These are phyloP conservation scores for Flaveria robusta DNA, from an alignment of 129 eudicot genomes.

Conservation along the genomic window DNA sequence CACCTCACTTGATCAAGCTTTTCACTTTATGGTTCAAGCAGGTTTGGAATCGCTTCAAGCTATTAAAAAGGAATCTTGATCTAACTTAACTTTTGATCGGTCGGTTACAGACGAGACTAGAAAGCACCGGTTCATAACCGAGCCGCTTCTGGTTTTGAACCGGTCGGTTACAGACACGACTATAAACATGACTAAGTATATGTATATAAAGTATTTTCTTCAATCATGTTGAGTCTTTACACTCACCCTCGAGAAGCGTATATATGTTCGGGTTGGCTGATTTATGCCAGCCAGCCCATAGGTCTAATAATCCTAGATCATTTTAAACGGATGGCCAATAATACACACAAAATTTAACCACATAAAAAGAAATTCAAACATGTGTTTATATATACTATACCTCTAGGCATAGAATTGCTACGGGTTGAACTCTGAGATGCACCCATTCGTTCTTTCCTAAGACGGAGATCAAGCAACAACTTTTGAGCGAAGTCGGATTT, in stretches of 20 bases:
- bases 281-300: not conserved
- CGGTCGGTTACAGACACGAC: too few relatives aligned
- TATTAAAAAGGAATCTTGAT: constrained; percentile 34
- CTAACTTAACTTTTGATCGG: constrained; percentile 21
- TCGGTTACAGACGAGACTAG: not conserved
- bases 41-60: constrained; percentile 45
- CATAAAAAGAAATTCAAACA: constrained; percentile 2
- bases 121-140: too few relatives aligned
- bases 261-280: not conserved
- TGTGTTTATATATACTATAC: constrained; percentile 26
- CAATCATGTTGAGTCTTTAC: not conserved
- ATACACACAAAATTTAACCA: not conserved
- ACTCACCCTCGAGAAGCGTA: not conserved
- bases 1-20: constrained; percentile 31
- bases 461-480: constrained; percentile 77
- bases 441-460: constrained; percentile 75
- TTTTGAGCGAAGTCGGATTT: constrained; percentile 89
- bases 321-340: not conserved
- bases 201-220: too few relatives aligned
- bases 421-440: constrained; percentile 50
- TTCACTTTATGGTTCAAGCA: constrained; percentile 21
- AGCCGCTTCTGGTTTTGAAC: too few relatives aligned
- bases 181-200: too few relatives aligned
- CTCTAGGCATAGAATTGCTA: constrained; percentile 45
- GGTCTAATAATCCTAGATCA: not conserved